Conservation (phyloP, 164 flowering plant species). For the Berberis thunbergii region DNA sequence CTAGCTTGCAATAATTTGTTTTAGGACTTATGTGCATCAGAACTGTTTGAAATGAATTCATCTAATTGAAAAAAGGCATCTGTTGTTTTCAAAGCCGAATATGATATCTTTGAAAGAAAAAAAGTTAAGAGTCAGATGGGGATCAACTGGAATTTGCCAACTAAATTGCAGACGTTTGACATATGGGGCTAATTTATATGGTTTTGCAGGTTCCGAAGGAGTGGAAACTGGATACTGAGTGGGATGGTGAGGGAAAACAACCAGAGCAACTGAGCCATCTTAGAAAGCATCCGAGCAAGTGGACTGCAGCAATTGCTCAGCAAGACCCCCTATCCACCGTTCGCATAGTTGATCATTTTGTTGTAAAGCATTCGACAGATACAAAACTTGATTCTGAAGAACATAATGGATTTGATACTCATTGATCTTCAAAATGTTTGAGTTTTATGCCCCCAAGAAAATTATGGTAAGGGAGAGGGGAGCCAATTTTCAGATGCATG, state of each 20-base stretch:
- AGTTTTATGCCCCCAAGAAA: too few species aligned
- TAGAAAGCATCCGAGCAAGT: conserved; percentile 77
- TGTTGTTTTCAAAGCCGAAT: too few species aligned
- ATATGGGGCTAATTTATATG: neutral
- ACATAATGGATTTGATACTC: conserved; percentile 18
- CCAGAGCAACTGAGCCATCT: conserved; percentile 48
- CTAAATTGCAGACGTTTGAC: neutral
- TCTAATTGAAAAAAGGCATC: too few species aligned
- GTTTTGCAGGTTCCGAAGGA: conserved; percentile 84
- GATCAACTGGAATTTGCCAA: too few species aligned
- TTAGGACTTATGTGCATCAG: too few species aligned
- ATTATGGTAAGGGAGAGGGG: too few species aligned
- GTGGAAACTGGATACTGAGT: conserved; percentile 87
- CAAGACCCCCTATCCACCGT: conserved; percentile 82
- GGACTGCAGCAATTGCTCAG: conserved; percentile 56
- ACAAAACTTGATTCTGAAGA: conserved; percentile 8
- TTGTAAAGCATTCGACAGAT: conserved; percentile 30
- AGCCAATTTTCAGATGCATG: too few species aligned
- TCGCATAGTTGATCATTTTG: conserved; percentile 79
- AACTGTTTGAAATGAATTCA: too few species aligned
- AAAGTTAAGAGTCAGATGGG: too few species aligned
- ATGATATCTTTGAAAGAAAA: too few species aligned
- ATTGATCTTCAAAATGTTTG: conserved; percentile 5
- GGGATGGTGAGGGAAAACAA: conserved; percentile 68
- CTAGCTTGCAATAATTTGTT: too few species aligned